phyloP scores from a whole-genome alignment of 371 early-diverging fungal species.

The Dinochytrium kinnereticum region DNA sequence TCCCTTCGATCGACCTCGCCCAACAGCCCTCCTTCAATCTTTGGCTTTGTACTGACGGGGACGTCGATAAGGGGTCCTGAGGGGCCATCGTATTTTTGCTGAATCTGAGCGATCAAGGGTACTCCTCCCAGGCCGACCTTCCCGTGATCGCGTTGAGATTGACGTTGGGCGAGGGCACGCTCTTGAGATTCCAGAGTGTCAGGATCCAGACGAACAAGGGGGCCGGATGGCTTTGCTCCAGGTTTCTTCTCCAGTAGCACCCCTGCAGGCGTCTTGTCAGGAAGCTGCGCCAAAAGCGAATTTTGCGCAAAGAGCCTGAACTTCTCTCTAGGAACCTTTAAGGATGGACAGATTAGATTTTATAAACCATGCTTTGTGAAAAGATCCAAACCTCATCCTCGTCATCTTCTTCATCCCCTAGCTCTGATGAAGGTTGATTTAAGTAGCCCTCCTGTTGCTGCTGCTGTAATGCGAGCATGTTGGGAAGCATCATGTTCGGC shows the following conservation, averaged over 20 bases:
- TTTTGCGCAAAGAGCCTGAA: slow-evolving; percentile 45
- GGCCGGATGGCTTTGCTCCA: slow-evolving; percentile 22
- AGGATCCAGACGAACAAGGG: slow-evolving; percentile 39
- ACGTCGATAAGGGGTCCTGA: slow-evolving; percentile 44
- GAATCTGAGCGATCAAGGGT: not conserved
- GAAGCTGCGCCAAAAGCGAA: slow-evolving; percentile 48
- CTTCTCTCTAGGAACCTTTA: not conserved
- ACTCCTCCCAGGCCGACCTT: not conserved
- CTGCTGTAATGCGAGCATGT: too few relatives aligned
- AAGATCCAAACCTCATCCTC: slow-evolving; percentile 4
- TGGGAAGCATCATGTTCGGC: slow-evolving; percentile 17
- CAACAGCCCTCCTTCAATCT: slow-evolving; percentile 51
- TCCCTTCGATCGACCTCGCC: slow-evolving; percentile 53
- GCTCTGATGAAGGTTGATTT: slow-evolving; percentile 16
- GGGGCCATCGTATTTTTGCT: not conserved
- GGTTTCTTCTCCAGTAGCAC: slow-evolving; percentile 20
- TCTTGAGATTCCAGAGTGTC: slow-evolving; percentile 39
- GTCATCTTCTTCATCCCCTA: slow-evolving; percentile 16
- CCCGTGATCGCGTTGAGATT: not conserved
- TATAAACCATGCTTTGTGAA: slow-evolving; percentile 13
- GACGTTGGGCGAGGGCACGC: slow-evolving; percentile 26
- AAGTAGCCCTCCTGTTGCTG: too few relatives aligned
- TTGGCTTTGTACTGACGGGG: slow-evolving; percentile 33
- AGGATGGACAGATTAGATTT: slow-evolving; percentile 26
- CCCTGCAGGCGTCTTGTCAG: slow-evolving; percentile 28